Evolutionary conservation across 2,329 filamentous ascomycete genomes (phyloP).

Genomic region (Exophiala dermatitidis): DNA sequence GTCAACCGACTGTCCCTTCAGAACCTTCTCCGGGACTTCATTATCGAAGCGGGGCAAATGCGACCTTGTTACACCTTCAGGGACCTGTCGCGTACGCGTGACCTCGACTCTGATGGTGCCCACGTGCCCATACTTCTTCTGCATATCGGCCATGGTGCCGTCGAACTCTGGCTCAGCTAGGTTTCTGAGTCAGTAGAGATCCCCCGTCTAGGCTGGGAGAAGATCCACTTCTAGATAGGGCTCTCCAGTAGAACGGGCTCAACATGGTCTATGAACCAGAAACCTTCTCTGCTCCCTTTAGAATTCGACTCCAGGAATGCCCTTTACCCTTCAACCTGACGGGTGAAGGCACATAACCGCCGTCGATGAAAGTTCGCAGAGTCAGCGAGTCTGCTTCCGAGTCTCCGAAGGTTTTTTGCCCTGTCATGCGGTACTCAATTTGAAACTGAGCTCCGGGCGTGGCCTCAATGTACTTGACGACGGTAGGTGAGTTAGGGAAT

Average conservation of each 20-base stretch:
- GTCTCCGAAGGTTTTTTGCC: not conserved
- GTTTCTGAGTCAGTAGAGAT: not conserved
- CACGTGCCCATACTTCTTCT: slow-evolving; percentile 1
- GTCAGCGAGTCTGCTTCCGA: not conserved
- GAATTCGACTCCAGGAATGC: not conserved
- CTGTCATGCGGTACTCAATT: not conserved
- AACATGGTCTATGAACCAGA: not conserved
- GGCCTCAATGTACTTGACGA: slow-evolving; percentile 4
- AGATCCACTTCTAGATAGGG: not conserved
- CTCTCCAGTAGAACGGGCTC: not conserved
- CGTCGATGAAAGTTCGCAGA: not conserved
- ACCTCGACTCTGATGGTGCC: slow-evolving; percentile 8
- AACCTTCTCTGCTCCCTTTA: not conserved
- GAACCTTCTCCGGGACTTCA: slow-evolving; percentile 7
- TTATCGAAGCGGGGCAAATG: not conserved
- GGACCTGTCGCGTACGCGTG: not conserved
- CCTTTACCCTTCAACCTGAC: not conserved
- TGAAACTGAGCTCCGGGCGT: not conserved
- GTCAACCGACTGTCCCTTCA: slow-evolving; percentile 10
- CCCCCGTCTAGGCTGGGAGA: not conserved
- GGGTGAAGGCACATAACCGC: not conserved
- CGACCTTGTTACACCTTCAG: not conserved
- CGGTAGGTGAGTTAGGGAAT: not conserved
- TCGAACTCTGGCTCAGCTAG: slow-evolving; percentile 2
- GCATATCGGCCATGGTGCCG: not conserved